These are phyloP conservation scores for Phytophthora podocarpi DNA, from an alignment of 352 stramenopile genomes.

Conservation along the genomic window DNA sequence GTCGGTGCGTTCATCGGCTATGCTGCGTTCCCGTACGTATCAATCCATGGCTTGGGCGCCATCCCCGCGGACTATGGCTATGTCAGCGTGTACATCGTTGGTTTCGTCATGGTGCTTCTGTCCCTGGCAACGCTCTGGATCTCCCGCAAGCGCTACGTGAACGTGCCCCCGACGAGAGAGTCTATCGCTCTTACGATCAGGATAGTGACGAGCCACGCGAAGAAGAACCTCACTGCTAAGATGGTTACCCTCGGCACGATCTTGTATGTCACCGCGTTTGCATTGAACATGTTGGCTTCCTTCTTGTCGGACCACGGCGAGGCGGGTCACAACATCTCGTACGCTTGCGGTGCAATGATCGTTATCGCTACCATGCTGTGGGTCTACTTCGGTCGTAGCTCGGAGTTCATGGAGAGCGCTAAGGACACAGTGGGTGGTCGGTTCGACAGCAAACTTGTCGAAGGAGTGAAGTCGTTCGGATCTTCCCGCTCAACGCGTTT, in stretches of 20 bases:
- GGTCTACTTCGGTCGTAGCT: conserved; percentile 42
- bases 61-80: conserved; percentile 81
- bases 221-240: conserved; percentile 28
- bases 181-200: conserved; percentile 52
- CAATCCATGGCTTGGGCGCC: conserved; percentile 65
- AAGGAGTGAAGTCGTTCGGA: conserved; percentile 57
- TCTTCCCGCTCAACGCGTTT: conserved; percentile 61
- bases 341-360: conserved; percentile 37
- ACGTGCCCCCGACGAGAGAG: conserved; percentile 38
- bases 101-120: conserved; percentile 44
- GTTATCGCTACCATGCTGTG: conserved; percentile 39
- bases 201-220: conserved; percentile 35
- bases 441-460: conserved; percentile 49
- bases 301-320: conserved; percentile 38
- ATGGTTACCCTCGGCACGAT: conserved; percentile 37
- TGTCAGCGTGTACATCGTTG: conserved; percentile 75
- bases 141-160: conserved; percentile 60
- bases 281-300: conserved; percentile 54
- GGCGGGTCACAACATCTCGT: conserved; percentile 48
- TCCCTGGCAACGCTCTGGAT: conserved; percentile 43
- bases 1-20: conserved; percentile 72
- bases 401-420: conserved; percentile 45
- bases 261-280: conserved; percentile 41
- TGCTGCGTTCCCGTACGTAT: conserved; percentile 81
- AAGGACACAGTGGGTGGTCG: conserved; percentile 40